Percentiles rank a stretch among this genome's conserved stretches.
Evolutionary conservation across 78 protist genomes (phyloP).

Genomic region (Dictyostelium firmibasis): DNA sequence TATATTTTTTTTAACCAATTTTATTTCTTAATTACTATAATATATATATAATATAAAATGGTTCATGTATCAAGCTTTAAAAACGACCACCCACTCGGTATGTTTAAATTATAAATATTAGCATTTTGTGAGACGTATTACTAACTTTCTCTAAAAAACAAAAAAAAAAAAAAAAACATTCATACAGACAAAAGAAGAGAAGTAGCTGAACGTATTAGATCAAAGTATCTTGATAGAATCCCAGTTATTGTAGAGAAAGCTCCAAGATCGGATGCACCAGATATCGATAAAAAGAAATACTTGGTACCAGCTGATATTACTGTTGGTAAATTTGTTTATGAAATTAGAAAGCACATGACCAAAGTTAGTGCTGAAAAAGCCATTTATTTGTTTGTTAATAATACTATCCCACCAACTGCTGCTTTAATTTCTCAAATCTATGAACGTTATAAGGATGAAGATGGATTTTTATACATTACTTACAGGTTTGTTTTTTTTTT

Average conservation of each 20-base stretch:
- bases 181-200: constrained; percentile 77
- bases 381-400: constrained; percentile 95
- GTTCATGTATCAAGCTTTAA: constrained; percentile 52
- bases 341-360: neutral
- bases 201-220: constrained; percentile 82
- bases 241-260: constrained; percentile 96
- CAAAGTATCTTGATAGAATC: constrained; percentile 92
- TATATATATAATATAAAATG: constrained; percentile 16
- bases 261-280: constrained; percentile 91
- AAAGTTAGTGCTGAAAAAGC: constrained; percentile 95
- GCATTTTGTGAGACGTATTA: neutral
- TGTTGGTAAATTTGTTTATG: constrained; percentile 95
- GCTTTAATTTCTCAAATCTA: constrained; percentile 91
- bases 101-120: neutral
- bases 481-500: constrained; percentile 23
- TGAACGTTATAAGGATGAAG: constrained; percentile 95
- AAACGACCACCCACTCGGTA: constrained; percentile 74
- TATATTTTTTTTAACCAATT: neutral
- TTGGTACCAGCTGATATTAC: constrained; percentile 95
- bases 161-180: neutral
- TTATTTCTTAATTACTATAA: neutral
- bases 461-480: constrained; percentile 91
- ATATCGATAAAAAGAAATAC: constrained; percentile 95
- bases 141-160: neutral
- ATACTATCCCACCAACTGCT: constrained; percentile 90